Conservation (phyloP, 2,329 filamentous ascomycete species). For the Penicillium freii region DNA sequence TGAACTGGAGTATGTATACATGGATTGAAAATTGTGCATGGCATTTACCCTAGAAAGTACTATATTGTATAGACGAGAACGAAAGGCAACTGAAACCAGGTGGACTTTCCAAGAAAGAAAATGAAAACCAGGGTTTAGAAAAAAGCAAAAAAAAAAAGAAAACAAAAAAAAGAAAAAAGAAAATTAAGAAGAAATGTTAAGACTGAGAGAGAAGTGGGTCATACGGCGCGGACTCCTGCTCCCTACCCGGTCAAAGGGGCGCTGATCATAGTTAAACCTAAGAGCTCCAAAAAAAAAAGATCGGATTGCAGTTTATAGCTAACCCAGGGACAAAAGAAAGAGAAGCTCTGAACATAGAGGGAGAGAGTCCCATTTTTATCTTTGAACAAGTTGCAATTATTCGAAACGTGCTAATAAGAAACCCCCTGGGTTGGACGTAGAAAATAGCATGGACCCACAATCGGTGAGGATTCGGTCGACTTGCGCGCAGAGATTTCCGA, state of each 20-base stretch:
- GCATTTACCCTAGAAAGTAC: not conserved
- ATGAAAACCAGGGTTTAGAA: not conserved
- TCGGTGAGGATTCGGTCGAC: slow-evolving; percentile 21
- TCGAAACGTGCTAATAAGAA: slow-evolving; percentile 14
- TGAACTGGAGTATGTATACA: too few relatives aligned
- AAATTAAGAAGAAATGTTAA: not conserved
- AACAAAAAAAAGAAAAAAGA: not conserved
- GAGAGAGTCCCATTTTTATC: slow-evolving; percentile 14
- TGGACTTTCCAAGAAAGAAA: slow-evolving; percentile 2
- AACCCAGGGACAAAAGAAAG: not conserved
- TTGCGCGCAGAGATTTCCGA: slow-evolving; percentile 21
- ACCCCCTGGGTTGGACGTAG: not conserved
- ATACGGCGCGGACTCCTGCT: not conserved
- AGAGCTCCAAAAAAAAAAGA: slow-evolving; percentile 1
- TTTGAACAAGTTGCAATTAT: slow-evolving; percentile 1
- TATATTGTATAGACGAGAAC: not conserved
- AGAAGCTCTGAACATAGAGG: not conserved
- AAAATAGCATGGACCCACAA: slow-evolving; percentile 13
- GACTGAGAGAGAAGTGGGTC: not conserved
- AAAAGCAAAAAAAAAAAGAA: not conserved
- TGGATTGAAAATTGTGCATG: not conserved
- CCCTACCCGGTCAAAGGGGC: slow-evolving; percentile 8
- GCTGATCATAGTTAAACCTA: slow-evolving; percentile 13
- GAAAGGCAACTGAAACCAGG: slow-evolving; percentile 7
- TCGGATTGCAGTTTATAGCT: not conserved